Evolutionary conservation across 305 asterid genomes (phyloP).

Genomic region (Fraxinus baroniana): DNA sequence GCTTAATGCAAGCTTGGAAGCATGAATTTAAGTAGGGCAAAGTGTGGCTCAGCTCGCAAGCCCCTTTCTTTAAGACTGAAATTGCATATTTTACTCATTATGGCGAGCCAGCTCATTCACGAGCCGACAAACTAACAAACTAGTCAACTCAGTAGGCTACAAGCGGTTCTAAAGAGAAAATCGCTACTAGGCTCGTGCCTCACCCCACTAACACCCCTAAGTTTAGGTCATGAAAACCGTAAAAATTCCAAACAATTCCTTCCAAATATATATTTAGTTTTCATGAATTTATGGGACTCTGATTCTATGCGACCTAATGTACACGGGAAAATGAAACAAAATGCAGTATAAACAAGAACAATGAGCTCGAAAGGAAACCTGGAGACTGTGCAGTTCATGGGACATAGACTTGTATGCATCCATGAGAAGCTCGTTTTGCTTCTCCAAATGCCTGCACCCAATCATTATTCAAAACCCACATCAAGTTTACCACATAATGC

Average conservation of each 20-base stretch:
- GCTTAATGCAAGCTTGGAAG: background rate
- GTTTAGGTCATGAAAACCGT: background rate
- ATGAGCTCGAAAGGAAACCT: slow-evolving; percentile 38
- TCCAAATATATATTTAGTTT: background rate
- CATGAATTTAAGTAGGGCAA: background rate
- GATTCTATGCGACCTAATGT: background rate
- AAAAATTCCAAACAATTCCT: background rate
- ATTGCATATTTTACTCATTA: background rate
- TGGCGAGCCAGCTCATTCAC: background rate
- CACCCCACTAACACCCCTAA: background rate
- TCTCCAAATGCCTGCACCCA: slow-evolving; percentile 70
- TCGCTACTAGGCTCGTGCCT: background rate
- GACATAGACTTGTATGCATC: slow-evolving; percentile 68
- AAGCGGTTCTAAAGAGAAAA: background rate
- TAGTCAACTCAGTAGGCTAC: background rate
- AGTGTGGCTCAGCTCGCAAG: background rate
- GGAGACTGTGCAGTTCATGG: slow-evolving; percentile 71
- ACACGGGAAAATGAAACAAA: background rate
- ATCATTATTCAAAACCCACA: slow-evolving; percentile 2
- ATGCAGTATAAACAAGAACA: background rate
- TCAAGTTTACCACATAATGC: background rate
- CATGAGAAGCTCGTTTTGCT: slow-evolving; percentile 59
- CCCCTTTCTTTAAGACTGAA: background rate
- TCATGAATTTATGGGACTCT: slow-evolving; percentile 4
- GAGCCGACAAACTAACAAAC: background rate